A percentile compares a stretch with the other conserved stretches of the same genome.
Evolutionary conservation across 129 eudicot species (phyloP).

Genomic region (Flaveria bidentis): DNA sequence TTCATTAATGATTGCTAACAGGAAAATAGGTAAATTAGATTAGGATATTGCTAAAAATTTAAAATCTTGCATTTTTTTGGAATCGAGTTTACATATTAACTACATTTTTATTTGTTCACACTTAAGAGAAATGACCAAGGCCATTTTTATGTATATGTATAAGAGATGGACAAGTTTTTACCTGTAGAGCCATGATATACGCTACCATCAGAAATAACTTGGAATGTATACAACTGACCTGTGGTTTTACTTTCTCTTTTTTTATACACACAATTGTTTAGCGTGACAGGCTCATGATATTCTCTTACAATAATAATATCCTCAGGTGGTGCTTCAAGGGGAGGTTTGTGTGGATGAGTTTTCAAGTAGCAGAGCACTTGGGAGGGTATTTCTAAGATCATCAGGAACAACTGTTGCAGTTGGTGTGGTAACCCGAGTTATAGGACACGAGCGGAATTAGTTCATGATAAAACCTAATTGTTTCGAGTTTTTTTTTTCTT

Average conservation of each 20-base stretch:
- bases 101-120: not conserved
- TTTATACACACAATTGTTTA: not conserved
- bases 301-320: not conserved
- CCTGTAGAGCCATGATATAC: not conserved
- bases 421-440: constrained; percentile 69
- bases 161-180: not conserved
- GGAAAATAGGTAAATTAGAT: not conserved
- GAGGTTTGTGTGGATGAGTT: constrained; percentile 83
- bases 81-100: not conserved
- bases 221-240: not conserved
- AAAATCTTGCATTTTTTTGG: too few relatives aligned
- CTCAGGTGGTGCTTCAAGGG: constrained; percentile 69
- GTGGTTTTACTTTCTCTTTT: too few relatives aligned
- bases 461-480: not conserved
- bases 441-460: constrained; percentile 33
- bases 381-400: constrained; percentile 81
- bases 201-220: not conserved
- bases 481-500: not conserved
- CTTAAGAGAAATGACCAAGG: not conserved
- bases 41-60: not conserved
- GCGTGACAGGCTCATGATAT: not conserved
- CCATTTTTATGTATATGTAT: too few relatives aligned
- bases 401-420: constrained; percentile 90
- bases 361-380: constrained; percentile 68
- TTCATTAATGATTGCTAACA: not conserved